phyloP scores from a whole-genome alignment of 441 rosid genomes.

The Mallotus repandus region DNA sequence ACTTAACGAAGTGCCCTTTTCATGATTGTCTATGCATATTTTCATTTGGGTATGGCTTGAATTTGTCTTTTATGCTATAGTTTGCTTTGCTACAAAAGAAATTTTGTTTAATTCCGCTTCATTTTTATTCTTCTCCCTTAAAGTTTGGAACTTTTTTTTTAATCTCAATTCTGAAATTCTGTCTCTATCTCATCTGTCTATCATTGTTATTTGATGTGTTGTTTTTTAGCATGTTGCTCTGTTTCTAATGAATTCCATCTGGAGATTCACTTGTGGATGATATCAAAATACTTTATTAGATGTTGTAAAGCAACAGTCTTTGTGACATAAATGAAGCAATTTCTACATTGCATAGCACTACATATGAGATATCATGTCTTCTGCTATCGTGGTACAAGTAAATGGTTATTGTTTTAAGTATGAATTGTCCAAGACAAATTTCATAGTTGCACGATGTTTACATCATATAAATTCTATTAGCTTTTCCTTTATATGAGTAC shows the following conservation, averaged over 20 bases:
- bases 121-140: too few relatives aligned
- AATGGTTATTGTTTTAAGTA: not conserved
- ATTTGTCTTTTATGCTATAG: not conserved
- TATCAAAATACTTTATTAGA: not conserved
- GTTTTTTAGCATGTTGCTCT: not conserved
- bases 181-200: too few relatives aligned
- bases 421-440: too few relatives aligned
- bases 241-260: not conserved
- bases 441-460: too few relatives aligned
- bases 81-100: too few relatives aligned
- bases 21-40: not conserved
- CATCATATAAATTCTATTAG: too few relatives aligned
- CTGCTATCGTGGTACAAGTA: not conserved
- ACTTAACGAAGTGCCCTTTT: not conserved
- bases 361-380: not conserved
- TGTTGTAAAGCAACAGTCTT: constrained; percentile 1
- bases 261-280: not conserved
- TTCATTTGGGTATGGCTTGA: not conserved
- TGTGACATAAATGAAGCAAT: too few relatives aligned
- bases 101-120: not conserved
- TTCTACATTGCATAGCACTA: not conserved
- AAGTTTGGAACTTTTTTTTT: not conserved
- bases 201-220: not conserved
- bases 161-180: not conserved
- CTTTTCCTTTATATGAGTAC: too few relatives aligned